A percentile compares a stretch with the other conserved stretches of the same genome.
Conservation (phyloP, 1,284 basidiomycete genomes). For the Singerocomus inundabilis region DNA sequence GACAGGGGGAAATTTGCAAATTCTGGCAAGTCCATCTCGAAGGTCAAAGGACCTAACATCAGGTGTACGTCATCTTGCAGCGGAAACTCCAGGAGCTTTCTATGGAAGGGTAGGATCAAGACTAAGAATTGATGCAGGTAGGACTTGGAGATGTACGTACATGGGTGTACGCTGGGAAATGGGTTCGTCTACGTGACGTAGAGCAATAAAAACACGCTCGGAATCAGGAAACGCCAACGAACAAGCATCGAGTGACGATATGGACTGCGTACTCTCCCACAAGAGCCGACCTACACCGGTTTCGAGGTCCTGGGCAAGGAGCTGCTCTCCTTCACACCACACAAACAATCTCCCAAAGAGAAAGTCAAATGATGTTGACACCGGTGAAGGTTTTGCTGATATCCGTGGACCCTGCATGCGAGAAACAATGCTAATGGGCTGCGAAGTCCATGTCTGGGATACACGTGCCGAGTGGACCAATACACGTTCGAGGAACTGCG, state of each 20-base stretch:
- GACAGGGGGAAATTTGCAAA: conserved; percentile 19
- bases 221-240: conserved; percentile 20
- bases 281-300: conserved; percentile 23
- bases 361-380: conserved; percentile 21
- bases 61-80: conserved; percentile 15
- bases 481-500: conserved; percentile 18
- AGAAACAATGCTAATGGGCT: conserved; percentile 15
- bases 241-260: conserved; percentile 23
- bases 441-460: conserved; percentile 26
- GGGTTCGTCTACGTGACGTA: conserved; percentile 21
- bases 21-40: conserved; percentile 20
- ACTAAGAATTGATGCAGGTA: not conserved
- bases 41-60: conserved; percentile 14
- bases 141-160: conserved; percentile 9
- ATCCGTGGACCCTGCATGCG: conserved; percentile 20
- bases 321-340: conserved; percentile 23
- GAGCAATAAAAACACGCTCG: conserved; percentile 21
- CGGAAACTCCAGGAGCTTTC: conserved; percentile 25
- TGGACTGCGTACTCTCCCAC: conserved; percentile 12
- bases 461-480: conserved; percentile 19
- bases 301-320: conserved; percentile 24
- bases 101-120: conserved; percentile 6
- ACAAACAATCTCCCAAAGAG: conserved; percentile 27
- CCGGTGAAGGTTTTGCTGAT: conserved; percentile 8
- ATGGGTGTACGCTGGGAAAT: conserved; percentile 20